Base-by-base conservation (phyloP, 768 basidiomycete genomes). In the Boletus vinaceobasis region DNA sequence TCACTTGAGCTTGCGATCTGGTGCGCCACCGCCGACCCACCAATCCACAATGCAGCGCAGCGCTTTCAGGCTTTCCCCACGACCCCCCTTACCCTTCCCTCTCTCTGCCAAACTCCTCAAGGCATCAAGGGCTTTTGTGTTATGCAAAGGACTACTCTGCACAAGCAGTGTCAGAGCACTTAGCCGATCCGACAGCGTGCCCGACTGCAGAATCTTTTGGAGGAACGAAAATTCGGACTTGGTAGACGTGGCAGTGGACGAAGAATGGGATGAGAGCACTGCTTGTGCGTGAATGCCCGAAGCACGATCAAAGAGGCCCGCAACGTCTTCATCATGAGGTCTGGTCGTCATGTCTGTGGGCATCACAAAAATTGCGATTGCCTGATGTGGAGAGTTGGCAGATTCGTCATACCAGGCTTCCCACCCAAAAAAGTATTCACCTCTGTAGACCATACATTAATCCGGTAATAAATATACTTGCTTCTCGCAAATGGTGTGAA, bases 1-100 rank as follows among this genome's bases (percentile, higher is more conserved):
- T 48, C 56, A 94, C 90, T 81, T 91, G 26, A 98, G 79, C 68
- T 98, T 98, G 57, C 91, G 77, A 55, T 80, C 76, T 0, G 93
- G 91, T 19, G 86, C 90, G n/a, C 93, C 93, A 23, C 94, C 95
- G 32, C 93, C 94, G 43, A 89, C 82, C 93, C 94, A 97, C 94
- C 96, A 98, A 80, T 98, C 96, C 32, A 91, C 86, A 54, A 99
- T 78, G 57, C 94, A 96, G 40, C 95, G 79, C 51, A 96, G 67
- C 3, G 95, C 94, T 60, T 95, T 93, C 42, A 97, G 69, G 61
- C 89, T 86, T 74, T 98, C 95, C 48, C 94, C 94, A n/a, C 95
- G 79, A 4, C 92, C 91, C 38, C 92, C 93, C 63, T 91, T 92
- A 0, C 86, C 87, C 56, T 87, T 84, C 0, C 87, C 87, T 35